A percentile compares a stretch with the other conserved stretches of the same genome.
phyloP scores from a whole-genome alignment of 2,329 filamentous ascomycete species.

The Sporothrix euskadiensis region DNA sequence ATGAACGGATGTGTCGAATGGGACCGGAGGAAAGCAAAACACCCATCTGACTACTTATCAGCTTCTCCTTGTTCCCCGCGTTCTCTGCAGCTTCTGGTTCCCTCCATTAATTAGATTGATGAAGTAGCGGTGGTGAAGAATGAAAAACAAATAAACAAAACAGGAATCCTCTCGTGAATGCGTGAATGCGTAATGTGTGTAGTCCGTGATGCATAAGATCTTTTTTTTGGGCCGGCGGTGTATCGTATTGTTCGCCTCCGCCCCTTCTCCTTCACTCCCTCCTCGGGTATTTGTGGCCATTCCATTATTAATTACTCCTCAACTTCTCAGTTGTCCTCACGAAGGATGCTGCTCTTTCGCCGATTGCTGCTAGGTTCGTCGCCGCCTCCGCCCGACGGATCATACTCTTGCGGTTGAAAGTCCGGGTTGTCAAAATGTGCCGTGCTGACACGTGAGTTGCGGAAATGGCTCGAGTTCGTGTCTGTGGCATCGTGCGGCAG shows the following conservation, averaged over 20 bases:
- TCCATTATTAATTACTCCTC: background rate
- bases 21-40: background rate
- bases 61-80: too few relatives aligned
- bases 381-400: conserved; percentile 37
- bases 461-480: conserved; percentile 52
- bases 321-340: background rate
- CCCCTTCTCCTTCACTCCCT: background rate
- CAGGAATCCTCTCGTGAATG: conserved; percentile 2
- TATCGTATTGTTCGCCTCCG: background rate
- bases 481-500: conserved; percentile 21
- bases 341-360: conserved; percentile 18
- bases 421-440: conserved; percentile 67
- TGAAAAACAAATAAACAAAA: background rate
- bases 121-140: background rate
- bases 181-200: conserved; percentile 12
- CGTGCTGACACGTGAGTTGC: conserved; percentile 66
- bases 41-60: background rate
- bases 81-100: background rate
- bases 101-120: background rate
- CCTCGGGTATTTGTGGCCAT: background rate
- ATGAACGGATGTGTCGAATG: background rate
- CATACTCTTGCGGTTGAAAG: conserved; percentile 58
- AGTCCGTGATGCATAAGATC: background rate
- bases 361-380: background rate
- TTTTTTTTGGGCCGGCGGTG: background rate